These are phyloP conservation scores for Floccularia luteovirens DNA, from an alignment of 768 basidiomycete species.

Conservation along the genomic window DNA sequence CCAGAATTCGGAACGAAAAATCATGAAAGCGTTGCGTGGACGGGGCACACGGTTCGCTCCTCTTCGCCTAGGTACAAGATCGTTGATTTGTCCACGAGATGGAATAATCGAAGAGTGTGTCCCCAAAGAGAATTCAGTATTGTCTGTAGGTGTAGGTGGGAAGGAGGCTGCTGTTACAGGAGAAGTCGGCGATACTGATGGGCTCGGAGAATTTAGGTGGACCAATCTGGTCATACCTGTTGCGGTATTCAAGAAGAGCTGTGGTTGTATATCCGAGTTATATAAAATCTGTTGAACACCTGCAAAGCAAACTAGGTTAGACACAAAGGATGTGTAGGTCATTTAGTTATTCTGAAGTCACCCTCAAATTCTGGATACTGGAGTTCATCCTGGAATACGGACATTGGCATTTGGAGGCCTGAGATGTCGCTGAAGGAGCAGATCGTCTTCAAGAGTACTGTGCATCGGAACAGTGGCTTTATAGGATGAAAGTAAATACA, in stretches of 20 bases:
- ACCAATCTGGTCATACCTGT: too few species aligned
- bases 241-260: too few species aligned
- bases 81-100: neutral
- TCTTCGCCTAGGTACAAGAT: neutral
- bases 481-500: neutral
- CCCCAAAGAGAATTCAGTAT: neutral
- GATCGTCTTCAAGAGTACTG: neutral
- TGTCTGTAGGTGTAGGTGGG: neutral
- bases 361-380: neutral
- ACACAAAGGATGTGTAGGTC: too few species aligned
- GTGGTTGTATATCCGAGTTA: too few species aligned
- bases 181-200: neutral
- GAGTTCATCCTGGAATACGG: neutral
- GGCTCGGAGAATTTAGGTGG: neutral
- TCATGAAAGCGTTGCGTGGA: conserved; percentile 82
- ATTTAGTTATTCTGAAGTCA: too few species aligned
- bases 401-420: neutral
- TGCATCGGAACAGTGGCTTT: neutral
- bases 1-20: conserved; percentile 56
- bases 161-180: neutral
- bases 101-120: neutral
- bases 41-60: conserved; percentile 54
- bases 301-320: too few species aligned
- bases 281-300: too few species aligned
- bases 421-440: neutral